Percentiles rank a stretch among this genome's conserved stretches.
phyloP scores from a whole-genome alignment of 768 basidiomycete species.

The Hysterangium stoloniferum region DNA sequence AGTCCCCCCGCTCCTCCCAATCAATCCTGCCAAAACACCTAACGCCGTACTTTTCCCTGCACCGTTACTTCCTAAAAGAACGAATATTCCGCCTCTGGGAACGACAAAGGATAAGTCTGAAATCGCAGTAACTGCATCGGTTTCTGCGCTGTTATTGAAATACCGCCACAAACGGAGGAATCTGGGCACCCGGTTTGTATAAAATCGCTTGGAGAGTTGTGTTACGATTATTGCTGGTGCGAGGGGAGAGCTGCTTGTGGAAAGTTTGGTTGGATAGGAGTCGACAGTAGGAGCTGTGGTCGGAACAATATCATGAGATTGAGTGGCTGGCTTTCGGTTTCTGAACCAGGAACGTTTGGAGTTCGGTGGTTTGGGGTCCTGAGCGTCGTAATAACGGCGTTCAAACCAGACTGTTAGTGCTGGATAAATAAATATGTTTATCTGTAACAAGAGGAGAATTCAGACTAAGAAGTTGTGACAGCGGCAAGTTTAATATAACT shows the following conservation, averaged over 20 bases:
- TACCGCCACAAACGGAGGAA: conserved; percentile 5
- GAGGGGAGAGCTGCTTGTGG: background rate
- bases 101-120: conserved; percentile 59
- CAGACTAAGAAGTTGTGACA: background rate
- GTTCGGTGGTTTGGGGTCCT: conserved; percentile 24
- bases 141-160: background rate
- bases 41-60: conserved; percentile 73
- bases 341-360: conserved; percentile 27
- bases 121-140: conserved; percentile 46
- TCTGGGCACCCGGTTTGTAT: background rate
- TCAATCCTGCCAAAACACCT: conserved; percentile 57
- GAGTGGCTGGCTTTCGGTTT: conserved; percentile 14
- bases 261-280: background rate
- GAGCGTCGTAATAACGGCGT: conserved; percentile 52
- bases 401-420: conserved; percentile 55
- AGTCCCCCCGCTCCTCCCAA: conserved; percentile 49
- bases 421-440: conserved; percentile 71
- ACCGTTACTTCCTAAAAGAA: conserved; percentile 67
- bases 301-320: background rate
- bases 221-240: conserved; percentile 6
- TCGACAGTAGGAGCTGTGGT: background rate
- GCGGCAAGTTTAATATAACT: conserved; percentile 19
- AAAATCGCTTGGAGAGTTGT: conserved; percentile 14
- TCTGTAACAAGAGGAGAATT: conserved; percentile 29
- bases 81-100: conserved; percentile 69